These are phyloP conservation scores for Amanita fuliginea DNA, from an alignment of 768 basidiomycete genomes.

Conservation along the genomic window DNA sequence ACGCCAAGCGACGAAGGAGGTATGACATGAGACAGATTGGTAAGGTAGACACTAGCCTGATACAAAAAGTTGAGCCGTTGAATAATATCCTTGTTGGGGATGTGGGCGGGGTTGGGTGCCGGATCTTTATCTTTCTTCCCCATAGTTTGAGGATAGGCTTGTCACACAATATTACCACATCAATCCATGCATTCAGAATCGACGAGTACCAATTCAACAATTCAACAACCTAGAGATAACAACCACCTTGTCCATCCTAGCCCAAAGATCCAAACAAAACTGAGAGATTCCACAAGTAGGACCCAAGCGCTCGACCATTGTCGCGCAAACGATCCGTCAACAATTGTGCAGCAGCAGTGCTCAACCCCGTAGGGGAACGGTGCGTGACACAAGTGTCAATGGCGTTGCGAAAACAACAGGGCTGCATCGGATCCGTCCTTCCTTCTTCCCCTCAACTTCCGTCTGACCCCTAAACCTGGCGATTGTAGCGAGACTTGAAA, in stretches of 20 bases:
- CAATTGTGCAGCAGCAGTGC: not conserved
- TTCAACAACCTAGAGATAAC: not conserved
- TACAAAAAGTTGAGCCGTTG: conserved; percentile 82
- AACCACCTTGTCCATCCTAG: not conserved
- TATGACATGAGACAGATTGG: conserved; percentile 7
- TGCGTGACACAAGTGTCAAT: not conserved
- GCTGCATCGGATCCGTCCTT: conserved; percentile 6
- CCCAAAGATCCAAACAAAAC: not conserved
- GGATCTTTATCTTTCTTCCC: conserved; percentile 58
- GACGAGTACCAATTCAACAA: not conserved
- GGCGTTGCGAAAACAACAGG: conserved; percentile 3
- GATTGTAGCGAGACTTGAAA: not conserved
- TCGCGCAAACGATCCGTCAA: conserved; percentile 3
- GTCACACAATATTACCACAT: not conserved
- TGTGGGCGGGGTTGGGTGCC: conserved; percentile 39
- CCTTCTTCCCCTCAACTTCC: conserved; percentile 6
- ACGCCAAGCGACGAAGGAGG: conserved; percentile 3
- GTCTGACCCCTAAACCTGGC: not conserved
- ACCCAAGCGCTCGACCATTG: conserved; percentile 5
- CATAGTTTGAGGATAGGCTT: conserved; percentile 26
- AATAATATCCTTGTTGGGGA: conserved; percentile 26
- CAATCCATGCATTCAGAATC: not conserved
- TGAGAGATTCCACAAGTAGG: conserved; percentile 4
- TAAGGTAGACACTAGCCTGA: conserved; percentile 65
- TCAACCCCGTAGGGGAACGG: conserved; percentile 7